Base-by-base conservation (phyloP, 2,329 filamentous ascomycete species). In the Raffaelea arxii region DNA sequence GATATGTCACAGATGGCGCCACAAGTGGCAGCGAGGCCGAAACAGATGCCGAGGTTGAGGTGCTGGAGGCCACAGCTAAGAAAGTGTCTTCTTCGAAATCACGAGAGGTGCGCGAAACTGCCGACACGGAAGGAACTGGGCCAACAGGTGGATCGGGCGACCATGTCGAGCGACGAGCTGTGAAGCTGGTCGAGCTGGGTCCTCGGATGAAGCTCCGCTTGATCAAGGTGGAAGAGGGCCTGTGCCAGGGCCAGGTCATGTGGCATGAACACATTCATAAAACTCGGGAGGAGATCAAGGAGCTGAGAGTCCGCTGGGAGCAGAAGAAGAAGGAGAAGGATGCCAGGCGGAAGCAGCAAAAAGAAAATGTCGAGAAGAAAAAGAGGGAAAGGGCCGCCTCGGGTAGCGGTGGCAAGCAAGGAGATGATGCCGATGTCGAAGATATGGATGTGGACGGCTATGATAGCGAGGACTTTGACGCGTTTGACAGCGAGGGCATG, bases 221-320 rank as follows among this genome's bases (percentile, higher is more conserved):
- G 66, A 90, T 88, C 46, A 98, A 98, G 69, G 90, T 98, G 4
- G 92, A 98, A 61, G 92, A 98, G 56, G 92, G 91, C 2, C 66
- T 97, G 6, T 96, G 89, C 58, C 76, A 78, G 23, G 92, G 92
- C 43, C 92, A 88, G 62, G 77, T 95, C 47, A 86, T 98, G 85
- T 98, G 92, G 92, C 92, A 98, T 64, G 89, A 96, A 61, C 94
- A 88, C 60, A 81, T 97, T 45, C 78, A 83, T 61, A 98, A 98
- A 74, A 80, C 79, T 6, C 80, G 80, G 55, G 75, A 78, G 18
- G 90, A 98, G 63, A 69, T 88, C 47, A 77, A 82, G 59, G 78
- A 84, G 53, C 66, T 96, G 56, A 90, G 97, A 55, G 78, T 82
- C 68, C 77, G 79, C 55, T 97, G 92, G 86, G 83, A 89, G 55